Base-by-base conservation (phyloP, 441 rosid species). In the Croton setiger region DNA sequence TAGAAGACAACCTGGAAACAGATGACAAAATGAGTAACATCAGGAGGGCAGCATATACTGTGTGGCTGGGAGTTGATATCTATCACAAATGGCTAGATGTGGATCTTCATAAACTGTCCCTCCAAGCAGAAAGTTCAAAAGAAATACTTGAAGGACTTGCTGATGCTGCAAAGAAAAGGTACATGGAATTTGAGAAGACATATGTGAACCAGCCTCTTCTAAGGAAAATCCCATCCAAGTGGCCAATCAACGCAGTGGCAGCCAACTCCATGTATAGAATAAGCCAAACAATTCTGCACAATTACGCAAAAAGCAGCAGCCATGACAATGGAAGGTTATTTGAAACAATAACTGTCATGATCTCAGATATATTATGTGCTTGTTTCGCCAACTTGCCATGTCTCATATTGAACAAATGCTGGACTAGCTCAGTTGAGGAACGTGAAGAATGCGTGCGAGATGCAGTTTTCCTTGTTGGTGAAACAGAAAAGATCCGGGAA, bases 231-330 rank as follows among this genome's bases (percentile, higher is more conserved):
- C 82, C 93, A 12, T 76, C 86, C 10, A 79, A 69, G 41, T 94
- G 99, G 99, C 96, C 96, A 3, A 54, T 80, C 70, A 85, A 82
- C 76, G 81, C 79, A 51, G 66, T 88, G 75, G 94, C 98, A 7
- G 93, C 97, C 10, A 82, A 88, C 73, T 90, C 96, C 76, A 90
- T 92, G 97, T 88, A 90, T 56, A 73, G 94, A 75, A 73, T 87
- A 68, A 85, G 89, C 73, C 79, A 78, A 76, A 86, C 90, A 47
- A 73, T 88, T 65, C 76, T 94, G 71, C 82, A 72, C n/a, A 73
- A 61, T 10, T 70, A 74, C 61, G 75, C 72, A 63, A 60, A 75
- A 72, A 71, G 74, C 54, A 74, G 74, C 56, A 74, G 67, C 33
- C 66, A 27, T 68, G 73, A 53, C 21, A 64, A 53, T 11, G 77